Evolutionary conservation across 352 stramenopile species (phyloP).

Genomic region (Elongisporangium senticosum): DNA sequence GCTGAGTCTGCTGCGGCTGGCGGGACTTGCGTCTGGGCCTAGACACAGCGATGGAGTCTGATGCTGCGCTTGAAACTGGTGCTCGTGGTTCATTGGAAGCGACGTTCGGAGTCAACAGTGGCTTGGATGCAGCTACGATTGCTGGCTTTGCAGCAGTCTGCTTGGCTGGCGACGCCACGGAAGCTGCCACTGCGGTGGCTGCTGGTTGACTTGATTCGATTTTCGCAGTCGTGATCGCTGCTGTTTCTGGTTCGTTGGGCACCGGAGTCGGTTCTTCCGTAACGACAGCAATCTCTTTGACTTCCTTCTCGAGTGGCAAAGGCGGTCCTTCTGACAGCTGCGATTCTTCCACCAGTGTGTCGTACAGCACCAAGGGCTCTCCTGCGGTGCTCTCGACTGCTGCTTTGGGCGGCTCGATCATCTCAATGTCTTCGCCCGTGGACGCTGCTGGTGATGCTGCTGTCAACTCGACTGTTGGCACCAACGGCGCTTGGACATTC

Average conservation of each 20-base stretch:
- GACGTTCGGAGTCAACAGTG: not conserved
- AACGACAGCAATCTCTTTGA: not conserved
- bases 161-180: not conserved
- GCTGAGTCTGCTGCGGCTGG: constrained; percentile 5
- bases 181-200: not conserved
- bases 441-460: not conserved
- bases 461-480: not conserved
- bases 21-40: not conserved
- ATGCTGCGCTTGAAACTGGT: not conserved
- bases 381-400: not conserved
- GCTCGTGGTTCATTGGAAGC: not conserved
- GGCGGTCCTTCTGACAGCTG: not conserved
- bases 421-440: not conserved
- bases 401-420: not conserved
- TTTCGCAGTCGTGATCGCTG: not conserved
- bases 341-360: not conserved
- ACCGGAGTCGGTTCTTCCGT: not conserved
- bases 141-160: not conserved
- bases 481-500: not conserved
- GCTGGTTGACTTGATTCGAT: not conserved
- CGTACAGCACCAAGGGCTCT: not conserved
- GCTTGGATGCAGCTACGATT: not conserved
- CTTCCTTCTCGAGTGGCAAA: constrained; percentile 3
- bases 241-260: not conserved
- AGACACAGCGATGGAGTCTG: not conserved